Base-by-base conservation (phyloP, 352 stramenopile species). In the Pythium apleroticum region DNA sequence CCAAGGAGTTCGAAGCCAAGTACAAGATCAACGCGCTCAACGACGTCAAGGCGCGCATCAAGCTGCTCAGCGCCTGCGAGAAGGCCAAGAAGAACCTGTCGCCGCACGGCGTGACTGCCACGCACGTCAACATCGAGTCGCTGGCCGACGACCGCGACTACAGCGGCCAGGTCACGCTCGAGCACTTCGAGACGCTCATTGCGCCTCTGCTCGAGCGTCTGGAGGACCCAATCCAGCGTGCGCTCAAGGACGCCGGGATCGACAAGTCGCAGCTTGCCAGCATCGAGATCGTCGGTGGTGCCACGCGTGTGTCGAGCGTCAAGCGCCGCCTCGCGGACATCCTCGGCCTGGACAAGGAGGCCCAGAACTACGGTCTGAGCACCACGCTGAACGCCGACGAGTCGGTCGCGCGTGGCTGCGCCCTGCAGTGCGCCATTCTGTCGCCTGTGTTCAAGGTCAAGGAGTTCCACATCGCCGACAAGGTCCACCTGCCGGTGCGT, bases 341-440 rank as follows among this genome's bases (percentile, higher is more conserved):
- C 49, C 82, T 99, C 20, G 85, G 88, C 17, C 75, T 98, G 46
- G 92, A 98, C 80, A 87, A 88, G 66, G 86, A 88, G n/a, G 90
- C 93, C 60, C 89, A 96, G 65, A 98, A 98, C 81, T 98, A 97
- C 70, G 96, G 96, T 20, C 80, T 99, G n/a, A 98, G 88, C 59
- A 99, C 97, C 52, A 99, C 98, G 39, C 90, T 99, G 78, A 99
- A 99, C 83, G 97, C 97, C 30, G 97, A 99, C 74, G 98, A 99
- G 83, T 96, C 95, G 60, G 96, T 99, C 3, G 93, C 96, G 28
- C 87, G 97, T 57, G 98, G 98, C 72, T 98, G 95, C 72, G 98
- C 97, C 7, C 82, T 99, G 52, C 96, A 99, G 77, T 99, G 93
- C 75, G 98, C 98, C 45, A 99, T 99, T 75, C 84, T 99, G 25